phyloP scores from a whole-genome alignment of 768 basidiomycete genomes.

The Boletus rufocinnamomeus region DNA sequence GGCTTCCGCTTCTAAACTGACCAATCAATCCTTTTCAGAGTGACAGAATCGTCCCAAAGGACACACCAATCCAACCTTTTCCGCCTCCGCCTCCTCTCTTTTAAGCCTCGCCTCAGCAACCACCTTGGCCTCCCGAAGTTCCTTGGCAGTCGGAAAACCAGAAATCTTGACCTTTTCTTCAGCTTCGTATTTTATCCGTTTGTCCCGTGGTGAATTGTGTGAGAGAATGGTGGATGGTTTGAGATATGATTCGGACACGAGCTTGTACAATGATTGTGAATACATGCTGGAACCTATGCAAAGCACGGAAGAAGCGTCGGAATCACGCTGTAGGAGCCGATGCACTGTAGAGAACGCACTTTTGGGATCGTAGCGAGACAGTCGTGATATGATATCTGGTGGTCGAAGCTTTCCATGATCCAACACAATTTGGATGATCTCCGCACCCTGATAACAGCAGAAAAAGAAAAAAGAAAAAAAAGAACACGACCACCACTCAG shows the following conservation, averaged over 20 bases:
- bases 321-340: not conserved
- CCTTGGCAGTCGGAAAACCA: constrained; percentile 80
- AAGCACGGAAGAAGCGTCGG: not conserved
- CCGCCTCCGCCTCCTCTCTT: constrained; percentile 72
- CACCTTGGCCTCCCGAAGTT: constrained; percentile 72
- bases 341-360: constrained; percentile 41
- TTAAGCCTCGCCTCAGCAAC: constrained; percentile 61
- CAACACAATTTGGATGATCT: constrained; percentile 73
- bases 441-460: constrained; percentile 54
- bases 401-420: constrained; percentile 86
- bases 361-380: constrained; percentile 57
- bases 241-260: constrained; percentile 73
- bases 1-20: constrained; percentile 61
- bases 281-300: constrained; percentile 44
- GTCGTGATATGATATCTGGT: constrained; percentile 61
- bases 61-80: constrained; percentile 72
- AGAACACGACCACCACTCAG: not conserved
- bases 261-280: constrained; percentile 62
- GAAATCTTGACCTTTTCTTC: constrained; percentile 74
- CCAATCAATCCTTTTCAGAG: constrained; percentile 20
- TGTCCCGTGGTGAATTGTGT: constrained; percentile 79
- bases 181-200: constrained; percentile 74
- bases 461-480: not conserved
- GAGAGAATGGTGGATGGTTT: constrained; percentile 78
- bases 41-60: not conserved